These are phyloP conservation scores for Plectosphaerella sp. DNA, from an alignment of 2,329 filamentous ascomycete species.

Conservation along the genomic window DNA sequence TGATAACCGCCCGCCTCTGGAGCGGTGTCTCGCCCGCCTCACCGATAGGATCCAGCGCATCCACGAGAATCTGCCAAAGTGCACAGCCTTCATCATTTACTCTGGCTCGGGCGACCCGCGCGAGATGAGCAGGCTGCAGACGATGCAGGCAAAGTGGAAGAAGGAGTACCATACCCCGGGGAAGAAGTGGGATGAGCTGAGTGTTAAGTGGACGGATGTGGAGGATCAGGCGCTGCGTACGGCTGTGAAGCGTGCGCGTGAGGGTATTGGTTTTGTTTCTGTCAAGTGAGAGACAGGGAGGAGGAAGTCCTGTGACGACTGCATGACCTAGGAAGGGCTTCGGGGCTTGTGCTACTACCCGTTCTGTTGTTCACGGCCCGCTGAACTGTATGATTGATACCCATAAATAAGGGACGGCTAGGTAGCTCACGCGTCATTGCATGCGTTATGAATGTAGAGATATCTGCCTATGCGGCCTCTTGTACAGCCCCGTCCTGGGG, in stretches of 20 bases:
- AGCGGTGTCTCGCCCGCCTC: slow-evolving; percentile 40
- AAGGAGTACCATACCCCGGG: slow-evolving; percentile 60
- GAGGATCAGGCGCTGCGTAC: slow-evolving; percentile 60
- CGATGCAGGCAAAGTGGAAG: slow-evolving; percentile 55
- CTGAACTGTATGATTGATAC: slow-evolving; percentile 5
- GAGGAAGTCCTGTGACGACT: neutral
- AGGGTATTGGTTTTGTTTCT: slow-evolving; percentile 59
- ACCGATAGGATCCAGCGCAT: slow-evolving; percentile 48
- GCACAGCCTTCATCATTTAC: slow-evolving; percentile 61
- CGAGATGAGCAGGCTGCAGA: slow-evolving; percentile 58
- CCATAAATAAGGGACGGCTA: neutral
- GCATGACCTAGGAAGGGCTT: neutral
- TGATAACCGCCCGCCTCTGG: slow-evolving; percentile 27
- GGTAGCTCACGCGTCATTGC: no score
- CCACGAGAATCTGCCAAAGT: slow-evolving; percentile 55
- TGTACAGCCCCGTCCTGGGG: no score
- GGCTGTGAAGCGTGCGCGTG: slow-evolving; percentile 52
- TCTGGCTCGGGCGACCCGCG: slow-evolving; percentile 65
- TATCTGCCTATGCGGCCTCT: no score
- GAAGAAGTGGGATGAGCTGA: slow-evolving; percentile 62
- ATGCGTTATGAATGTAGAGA: no score
- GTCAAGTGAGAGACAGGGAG: no score
- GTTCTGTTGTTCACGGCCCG: no score
- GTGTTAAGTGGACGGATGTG: slow-evolving; percentile 62
- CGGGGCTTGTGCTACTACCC: neutral